Conservation (phyloP, 352 stramenopile species). For the Globisporangium mamillatum region DNA sequence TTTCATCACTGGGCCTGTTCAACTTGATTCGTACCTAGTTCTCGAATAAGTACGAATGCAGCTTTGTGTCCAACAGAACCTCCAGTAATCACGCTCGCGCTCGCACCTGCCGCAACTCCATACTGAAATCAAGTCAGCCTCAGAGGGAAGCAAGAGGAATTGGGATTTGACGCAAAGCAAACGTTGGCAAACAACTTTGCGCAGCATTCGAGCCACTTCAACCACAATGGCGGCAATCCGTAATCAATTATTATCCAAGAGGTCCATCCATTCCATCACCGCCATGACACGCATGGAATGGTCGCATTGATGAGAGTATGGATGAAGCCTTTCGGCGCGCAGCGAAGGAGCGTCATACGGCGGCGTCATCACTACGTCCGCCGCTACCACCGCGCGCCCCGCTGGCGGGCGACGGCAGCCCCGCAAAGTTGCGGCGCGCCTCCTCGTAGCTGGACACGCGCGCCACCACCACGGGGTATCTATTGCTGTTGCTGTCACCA, state of each 20-base stretch:
- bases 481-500: conserved; percentile 15
- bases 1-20: background rate
- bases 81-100: background rate
- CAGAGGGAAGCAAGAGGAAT: background rate
- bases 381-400: background rate
- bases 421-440: conserved; percentile 44
- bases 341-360: conserved; percentile 12
- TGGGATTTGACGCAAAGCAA: background rate
- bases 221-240: background rate
- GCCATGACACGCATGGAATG: background rate
- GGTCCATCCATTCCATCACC: background rate
- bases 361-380: conserved; percentile 8
- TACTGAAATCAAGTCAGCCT: background rate
- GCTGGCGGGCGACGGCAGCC: conserved; percentile 35
- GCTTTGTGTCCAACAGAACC: background rate
- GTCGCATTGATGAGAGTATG: background rate
- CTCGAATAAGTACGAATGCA: too few relatives aligned
- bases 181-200: background rate
- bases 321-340: too few relatives aligned
- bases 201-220: background rate
- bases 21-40: background rate
- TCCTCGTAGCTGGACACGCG: conserved; percentile 54
- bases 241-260: background rate
- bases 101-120: background rate
- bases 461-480: conserved; percentile 21